Base-by-base conservation (phyloP, 2,329 filamentous ascomycete species). In the Trichophyton equinum region DNA sequence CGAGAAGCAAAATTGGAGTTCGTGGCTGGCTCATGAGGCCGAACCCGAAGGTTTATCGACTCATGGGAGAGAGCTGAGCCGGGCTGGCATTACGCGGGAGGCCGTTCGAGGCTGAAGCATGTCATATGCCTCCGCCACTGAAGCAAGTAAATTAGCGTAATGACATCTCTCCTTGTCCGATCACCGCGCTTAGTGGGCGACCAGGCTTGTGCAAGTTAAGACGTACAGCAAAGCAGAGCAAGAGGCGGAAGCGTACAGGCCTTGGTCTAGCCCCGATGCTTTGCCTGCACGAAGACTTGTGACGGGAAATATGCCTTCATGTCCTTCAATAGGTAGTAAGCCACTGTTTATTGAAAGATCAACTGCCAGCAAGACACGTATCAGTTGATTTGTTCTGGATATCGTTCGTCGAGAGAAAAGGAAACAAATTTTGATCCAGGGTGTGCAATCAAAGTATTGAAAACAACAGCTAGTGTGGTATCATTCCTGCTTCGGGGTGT, bases 71-170 rank as follows among this genome's bases (percentile, higher is more conserved):
- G 11, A 47, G 20, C 18, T 47, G 44, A 47, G 44, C 9, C 9
- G 9, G 18, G 6, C 18, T 20, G 44, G 44, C 44, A 47, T 47
- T 53, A 7, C 11, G 49, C 22, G 22, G 47, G 49, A 30, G 9
- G 15, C 49, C 49, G 27, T 53, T 53, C 49, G 49, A 53, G 49
- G 49, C 49, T 53, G 49, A 53, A 53, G 49, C 49, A 53, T 53
- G 49, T 53, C 49, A 53, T 53, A 25, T 53, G 49, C 49, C 49
- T 22, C 49, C 49, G 49, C 49, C 49, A 53, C 49, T 30, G 15
- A 30, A 47, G 44, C 20, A 20, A 38, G 44, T 47, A 22, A 9
- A 25, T 47, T 11, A 47, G 11, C 18, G 18, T 20, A 18, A 47
- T 20, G 44, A 47, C 8, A 20, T 47, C 9, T 47, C 44, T 47